Evolutionary conservation across 257 asterid species (phyloP).

Genomic region (Asclepias syriaca): DNA sequence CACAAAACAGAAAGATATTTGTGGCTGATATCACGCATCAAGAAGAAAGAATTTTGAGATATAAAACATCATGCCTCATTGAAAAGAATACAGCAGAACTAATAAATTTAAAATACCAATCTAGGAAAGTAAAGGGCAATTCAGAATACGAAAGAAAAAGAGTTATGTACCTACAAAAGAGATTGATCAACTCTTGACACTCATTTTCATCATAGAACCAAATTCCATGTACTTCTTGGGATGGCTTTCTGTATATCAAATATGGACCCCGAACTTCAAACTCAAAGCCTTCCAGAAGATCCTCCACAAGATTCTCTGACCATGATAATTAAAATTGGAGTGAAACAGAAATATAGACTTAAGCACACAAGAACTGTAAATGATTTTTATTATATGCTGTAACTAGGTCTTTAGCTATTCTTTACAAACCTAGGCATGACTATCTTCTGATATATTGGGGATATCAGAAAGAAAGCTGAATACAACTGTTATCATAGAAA

Average conservation of each 20-base stretch:
- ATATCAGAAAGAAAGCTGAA: not conserved
- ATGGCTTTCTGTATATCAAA: conserved; percentile 66
- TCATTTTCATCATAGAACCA: conserved; percentile 80
- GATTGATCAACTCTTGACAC: conserved; percentile 62
- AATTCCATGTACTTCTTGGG: conserved; percentile 78
- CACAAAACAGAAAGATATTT: not conserved
- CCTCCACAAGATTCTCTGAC: conserved; percentile 62
- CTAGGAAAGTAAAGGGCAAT: not conserved
- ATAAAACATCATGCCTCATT: not conserved
- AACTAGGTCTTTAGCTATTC: not conserved
- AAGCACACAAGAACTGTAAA: not conserved
- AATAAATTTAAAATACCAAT: not conserved
- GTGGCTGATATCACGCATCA: not conserved
- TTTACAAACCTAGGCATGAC: not conserved
- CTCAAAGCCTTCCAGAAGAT: conserved; percentile 72
- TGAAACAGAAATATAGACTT: not conserved
- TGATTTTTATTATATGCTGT: not conserved
- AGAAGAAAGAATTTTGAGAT: not conserved
- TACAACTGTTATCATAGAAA: not conserved
- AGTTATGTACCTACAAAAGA: conserved; percentile 58
- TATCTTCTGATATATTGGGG: not conserved
- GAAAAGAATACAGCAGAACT: not conserved
- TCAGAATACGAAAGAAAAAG: not conserved
- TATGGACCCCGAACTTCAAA: conserved; percentile 77
- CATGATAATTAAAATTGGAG: not conserved